Evolutionary conservation across 2,329 filamentous ascomycete species (phyloP), one percentile per base, ranked within the genome.

Genomic region (Penicillium sp.): DNA sequence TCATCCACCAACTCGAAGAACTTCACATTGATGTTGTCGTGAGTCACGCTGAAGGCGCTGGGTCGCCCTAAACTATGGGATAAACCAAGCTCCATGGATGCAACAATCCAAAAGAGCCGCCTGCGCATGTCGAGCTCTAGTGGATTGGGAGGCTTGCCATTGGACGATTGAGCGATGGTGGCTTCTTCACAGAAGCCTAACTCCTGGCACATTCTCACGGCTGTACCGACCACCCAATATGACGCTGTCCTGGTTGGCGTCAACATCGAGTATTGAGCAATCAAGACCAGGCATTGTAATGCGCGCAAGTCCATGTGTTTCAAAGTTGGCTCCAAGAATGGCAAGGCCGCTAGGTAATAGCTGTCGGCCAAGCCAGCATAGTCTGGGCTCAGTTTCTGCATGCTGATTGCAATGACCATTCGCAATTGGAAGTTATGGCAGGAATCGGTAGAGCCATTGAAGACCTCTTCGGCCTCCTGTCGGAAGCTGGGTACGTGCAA

Each of bases 291-390:
- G 69, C 94, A 97, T 77, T 98, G 95, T 16, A 98, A 80, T 0
- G 95, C 96, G 70, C 89, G 91, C 33, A 97, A 78, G 74, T 98
- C 92, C 82, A 96, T 97, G n/a, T 89, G 88, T 56, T 89, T 88
- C 57, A 98, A 85, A 11, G 96, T 88, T 2, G 87, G 87, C 75
- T 97, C 91, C 63, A 98, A 87, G 69, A 89, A 89, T 63, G 89
- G 87, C 79, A 98, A 88, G 5, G 94, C 94, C 26, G 93, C 91
- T 25, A 97, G 84, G 72, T 97, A 98, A 78, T 96, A 98, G 73
- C 92, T 93, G 77, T 98, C 94, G 33, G 95, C 94, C 30, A 98
- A 81, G 26, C 93, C 93, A n/a, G 93, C 93, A 75, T 95, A 98
- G 66, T 91, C 88, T 0, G 89, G 86, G 73, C 93, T 92, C 70